A percentile compares a stretch with the other conserved stretches of the same genome.
These are phyloP conservation scores for Sugiyamaella marilandica DNA, from an alignment of 805 yeast species.

Conservation along the genomic window DNA sequence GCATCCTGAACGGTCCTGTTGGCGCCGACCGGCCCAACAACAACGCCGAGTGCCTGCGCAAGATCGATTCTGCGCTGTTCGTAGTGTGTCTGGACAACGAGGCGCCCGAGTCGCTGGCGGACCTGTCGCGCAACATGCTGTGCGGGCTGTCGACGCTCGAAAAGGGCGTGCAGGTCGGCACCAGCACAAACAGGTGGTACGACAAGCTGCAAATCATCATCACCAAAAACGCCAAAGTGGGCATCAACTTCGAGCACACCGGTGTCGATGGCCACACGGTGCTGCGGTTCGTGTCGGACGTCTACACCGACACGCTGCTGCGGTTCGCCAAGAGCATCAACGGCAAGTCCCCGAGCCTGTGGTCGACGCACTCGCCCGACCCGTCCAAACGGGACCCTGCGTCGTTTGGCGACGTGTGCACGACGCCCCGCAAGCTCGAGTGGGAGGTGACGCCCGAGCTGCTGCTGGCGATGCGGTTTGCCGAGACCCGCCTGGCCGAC, in stretches of 20 bases:
- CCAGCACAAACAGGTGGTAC: conserved; percentile 93
- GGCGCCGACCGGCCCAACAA: conserved; percentile 32
- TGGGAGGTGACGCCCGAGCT: conserved; percentile 80
- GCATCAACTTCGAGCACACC: conserved; percentile 84
- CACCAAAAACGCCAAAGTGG: conserved; percentile 86
- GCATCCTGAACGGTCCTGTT: conserved; percentile 30
- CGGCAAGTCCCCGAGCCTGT: conserved; percentile 65
- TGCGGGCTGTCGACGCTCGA: conserved; percentile 79
- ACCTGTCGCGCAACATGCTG: conserved; percentile 75
- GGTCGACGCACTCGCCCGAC: conserved; percentile 53
- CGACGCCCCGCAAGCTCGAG: conserved; percentile 80
- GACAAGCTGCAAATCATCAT: conserved; percentile 85
- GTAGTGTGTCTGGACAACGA: conserved; percentile 80
- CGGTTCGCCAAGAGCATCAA: conserved; percentile 82
- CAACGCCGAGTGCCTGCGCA: conserved; percentile 66
- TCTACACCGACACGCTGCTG: conserved; percentile 84
- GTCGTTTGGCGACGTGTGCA: conserved; percentile 43
- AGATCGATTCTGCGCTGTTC: conserved; percentile 78
- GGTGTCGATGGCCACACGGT: conserved; percentile 97
- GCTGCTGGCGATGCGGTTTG: conserved; percentile 76
- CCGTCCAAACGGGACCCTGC: conserved; percentile 40
- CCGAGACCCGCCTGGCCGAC: conserved; percentile 84
- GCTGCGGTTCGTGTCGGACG: conserved; percentile 78
- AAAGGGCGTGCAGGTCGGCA: conserved; percentile 86
- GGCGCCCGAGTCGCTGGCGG: conserved; percentile 49